A percentile compares a stretch with the other conserved stretches of the same genome.
Evolutionary conservation across 163 green algal species (phyloP).

Genomic region (Prototheca stagnorum): DNA sequence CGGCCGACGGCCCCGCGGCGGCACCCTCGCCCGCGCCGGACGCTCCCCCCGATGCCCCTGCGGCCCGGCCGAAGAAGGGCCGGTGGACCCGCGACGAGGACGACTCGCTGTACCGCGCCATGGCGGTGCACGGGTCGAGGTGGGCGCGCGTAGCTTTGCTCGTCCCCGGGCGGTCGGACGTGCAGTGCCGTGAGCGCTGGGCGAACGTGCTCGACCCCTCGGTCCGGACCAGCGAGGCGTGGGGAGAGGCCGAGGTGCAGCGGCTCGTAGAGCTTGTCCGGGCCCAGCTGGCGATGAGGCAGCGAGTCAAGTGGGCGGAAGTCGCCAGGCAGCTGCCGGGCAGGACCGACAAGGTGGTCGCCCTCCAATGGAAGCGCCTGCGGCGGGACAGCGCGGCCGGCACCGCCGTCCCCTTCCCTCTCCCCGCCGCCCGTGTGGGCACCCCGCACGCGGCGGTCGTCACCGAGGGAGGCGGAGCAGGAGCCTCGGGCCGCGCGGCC

Average conservation of each 20-base stretch:
- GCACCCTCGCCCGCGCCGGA: too few relatives aligned
- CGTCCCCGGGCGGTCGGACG: constrained; percentile 11
- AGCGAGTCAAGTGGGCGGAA: constrained; percentile 30
- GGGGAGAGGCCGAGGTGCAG: not conserved
- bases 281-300: not conserved
- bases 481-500: too few relatives aligned
- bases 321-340: constrained; percentile 8
- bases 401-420: too few relatives aligned
- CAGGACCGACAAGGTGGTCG: not conserved
- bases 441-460: too few relatives aligned
- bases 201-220: constrained; percentile 11
- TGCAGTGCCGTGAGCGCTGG: constrained; percentile 24
- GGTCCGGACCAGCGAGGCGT: not conserved
- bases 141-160: constrained; percentile 11
- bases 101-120: constrained; percentile 1
- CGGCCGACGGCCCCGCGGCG: too few relatives aligned
- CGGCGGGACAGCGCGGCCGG: too few relatives aligned
- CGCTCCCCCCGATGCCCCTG: too few relatives aligned
- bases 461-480: too few relatives aligned
- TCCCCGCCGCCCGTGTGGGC: too few relatives aligned
- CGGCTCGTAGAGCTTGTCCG: not conserved
- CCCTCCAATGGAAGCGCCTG: not conserved
- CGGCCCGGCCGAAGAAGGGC: not conserved
- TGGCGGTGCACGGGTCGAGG: constrained; percentile 6
- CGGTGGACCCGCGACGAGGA: constrained; percentile 16